Base-by-base conservation (phyloP, 2,329 filamentous ascomycete species). In the Leptographium flavum region DNA sequence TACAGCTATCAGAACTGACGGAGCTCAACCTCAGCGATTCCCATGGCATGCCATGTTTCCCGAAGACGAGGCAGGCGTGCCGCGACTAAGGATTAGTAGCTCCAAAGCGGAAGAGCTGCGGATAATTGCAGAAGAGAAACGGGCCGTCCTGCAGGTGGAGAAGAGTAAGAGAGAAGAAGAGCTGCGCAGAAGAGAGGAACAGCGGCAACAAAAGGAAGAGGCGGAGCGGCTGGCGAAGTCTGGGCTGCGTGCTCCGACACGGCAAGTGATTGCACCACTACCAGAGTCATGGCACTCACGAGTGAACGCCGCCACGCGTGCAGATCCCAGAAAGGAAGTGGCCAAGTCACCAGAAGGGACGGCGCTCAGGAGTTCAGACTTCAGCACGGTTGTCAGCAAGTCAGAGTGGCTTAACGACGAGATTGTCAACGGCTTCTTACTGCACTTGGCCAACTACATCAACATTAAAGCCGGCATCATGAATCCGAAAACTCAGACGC, bases 391-490 rank as follows among this genome's bases (percentile, higher is more conserved):
- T 8, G 66, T 81, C 15, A 65, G 66, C 17, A 58, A 64, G 9
- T 67, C 61, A 1, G 67, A 67, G 25, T 90, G 83, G 83, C 69
- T 90, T 7, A 87, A 88, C 51, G 84, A 88, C 57, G 79, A 84
- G 53, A 74, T 83, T 42, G 74, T 90, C 53, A 84, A 86, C 53
- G 74, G 74, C 14, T 74, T 75, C 40, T 67, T 87, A 23, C 61
- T 70, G 25, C 73, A 76, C 55, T 63, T 87, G 14, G 76, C 79
- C 40, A 65, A 68, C 15, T 70, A 69, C 42, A 62, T 79, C 54
- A 81, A 82, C 56, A 62, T 68, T 47, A 63, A 69, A 28, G 70
- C 69, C 25, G 76, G 76, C 23, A 69, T 69, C 45, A 65, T 63
- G 42, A 65, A 69, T 50, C 54, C 61, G 48, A 70, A 50, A 38